A percentile compares a stretch with the other conserved stretches of the same genome.
Conservation (phyloP, 2,329 filamentous ascomycete genomes). For the Sarocladium kiliense region DNA sequence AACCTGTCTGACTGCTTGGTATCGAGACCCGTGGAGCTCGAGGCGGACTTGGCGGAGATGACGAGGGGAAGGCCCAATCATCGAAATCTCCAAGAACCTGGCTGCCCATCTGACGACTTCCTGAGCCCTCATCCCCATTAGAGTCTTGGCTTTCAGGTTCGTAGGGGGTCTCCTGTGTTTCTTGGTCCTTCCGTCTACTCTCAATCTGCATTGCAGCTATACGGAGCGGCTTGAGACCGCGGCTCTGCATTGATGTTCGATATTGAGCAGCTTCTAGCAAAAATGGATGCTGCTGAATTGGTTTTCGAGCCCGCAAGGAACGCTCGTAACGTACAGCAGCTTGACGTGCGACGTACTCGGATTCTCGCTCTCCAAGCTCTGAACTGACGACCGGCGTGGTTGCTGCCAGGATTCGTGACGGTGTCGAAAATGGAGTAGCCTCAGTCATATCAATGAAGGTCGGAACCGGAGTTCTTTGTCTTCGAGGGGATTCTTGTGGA, state of each 20-base stretch:
- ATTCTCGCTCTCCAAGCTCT: not conserved
- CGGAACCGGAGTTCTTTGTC: not conserved
- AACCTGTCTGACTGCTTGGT: slow-evolving; percentile 29
- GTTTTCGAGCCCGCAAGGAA: slow-evolving; percentile 53
- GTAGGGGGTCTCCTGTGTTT: slow-evolving; percentile 46
- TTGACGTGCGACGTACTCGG: slow-evolving; percentile 12
- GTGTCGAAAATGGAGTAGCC: not conserved
- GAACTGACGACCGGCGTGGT: not conserved
- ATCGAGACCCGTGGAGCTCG: slow-evolving; percentile 18
- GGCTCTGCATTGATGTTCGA: slow-evolving; percentile 45
- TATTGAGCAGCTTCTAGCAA: slow-evolving; percentile 51
- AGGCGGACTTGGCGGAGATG: slow-evolving; percentile 24
- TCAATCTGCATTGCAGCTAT: slow-evolving; percentile 28
- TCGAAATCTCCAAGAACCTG: slow-evolving; percentile 16
- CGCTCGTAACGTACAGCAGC: slow-evolving; percentile 33
- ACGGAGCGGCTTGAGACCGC: slow-evolving; percentile 48
- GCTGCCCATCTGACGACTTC: slow-evolving; percentile 15
- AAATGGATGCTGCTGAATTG: slow-evolving; percentile 57
- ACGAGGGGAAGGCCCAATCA: slow-evolving; percentile 16
- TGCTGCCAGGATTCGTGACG: not conserved
- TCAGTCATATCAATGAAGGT: not conserved
- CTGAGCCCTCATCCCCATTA: slow-evolving; percentile 1
- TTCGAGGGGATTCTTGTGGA: not conserved
- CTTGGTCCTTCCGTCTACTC: slow-evolving; percentile 31
- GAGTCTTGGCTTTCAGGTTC: slow-evolving; percentile 45